phyloP scores from a whole-genome alignment of 768 basidiomycete species.

The Daedaleopsis sinensis region DNA sequence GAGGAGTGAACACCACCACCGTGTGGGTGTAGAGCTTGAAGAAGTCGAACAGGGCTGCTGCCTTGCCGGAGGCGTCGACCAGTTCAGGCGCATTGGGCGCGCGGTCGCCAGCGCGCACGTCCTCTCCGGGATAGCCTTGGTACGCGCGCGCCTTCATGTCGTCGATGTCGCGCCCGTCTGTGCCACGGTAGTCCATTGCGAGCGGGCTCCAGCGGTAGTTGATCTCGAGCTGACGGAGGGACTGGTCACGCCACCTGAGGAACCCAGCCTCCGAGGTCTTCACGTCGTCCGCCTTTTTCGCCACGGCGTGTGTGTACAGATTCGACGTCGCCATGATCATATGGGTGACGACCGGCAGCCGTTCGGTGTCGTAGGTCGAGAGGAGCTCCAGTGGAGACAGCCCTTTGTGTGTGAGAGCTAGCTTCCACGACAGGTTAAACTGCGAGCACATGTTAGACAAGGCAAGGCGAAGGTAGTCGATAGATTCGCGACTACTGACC shows the following conservation, averaged over 20 bases:
- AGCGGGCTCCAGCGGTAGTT: conserved; percentile 57
- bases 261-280: not conserved
- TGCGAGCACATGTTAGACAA: not conserved
- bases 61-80: conserved; percentile 8
- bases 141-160: conserved; percentile 25
- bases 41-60: conserved; percentile 31
- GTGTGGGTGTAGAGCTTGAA: conserved; percentile 34
- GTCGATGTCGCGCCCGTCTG: conserved; percentile 18
- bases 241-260: conserved; percentile 29
- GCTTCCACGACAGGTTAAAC: conserved; percentile 37
- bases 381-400: conserved; percentile 30
- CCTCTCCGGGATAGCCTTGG: conserved; percentile 12
- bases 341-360: conserved; percentile 31
- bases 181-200: conserved; percentile 41
- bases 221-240: conserved; percentile 48
- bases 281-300: not conserved
- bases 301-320: conserved; percentile 12
- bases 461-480: no score
- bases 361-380: conserved; percentile 31
- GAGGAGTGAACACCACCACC: conserved; percentile 32
- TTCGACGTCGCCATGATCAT: conserved; percentile 30
- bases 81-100: conserved; percentile 47
- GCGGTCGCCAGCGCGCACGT: conserved; percentile 45
- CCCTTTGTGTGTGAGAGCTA: conserved; percentile 32
- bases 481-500: conserved; percentile 11